Base-by-base conservation (phyloP, 1,284 basidiomycete genomes). In the Cryptococcus depauperatus region DNA sequence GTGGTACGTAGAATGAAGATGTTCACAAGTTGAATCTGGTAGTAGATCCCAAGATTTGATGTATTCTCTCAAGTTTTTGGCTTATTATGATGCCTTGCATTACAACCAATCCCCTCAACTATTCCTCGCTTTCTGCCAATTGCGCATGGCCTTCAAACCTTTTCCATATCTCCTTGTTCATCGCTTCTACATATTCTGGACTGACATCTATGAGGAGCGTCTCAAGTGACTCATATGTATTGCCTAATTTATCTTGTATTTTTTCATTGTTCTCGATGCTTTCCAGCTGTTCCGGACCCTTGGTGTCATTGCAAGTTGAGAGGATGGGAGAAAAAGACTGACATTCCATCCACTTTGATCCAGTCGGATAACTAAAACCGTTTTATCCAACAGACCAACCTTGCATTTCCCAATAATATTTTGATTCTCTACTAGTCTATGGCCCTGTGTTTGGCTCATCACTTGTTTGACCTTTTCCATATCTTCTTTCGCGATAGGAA, bases 221-320 rank as follows among this genome's bases (percentile, higher is more conserved):
- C 43, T 68, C 66, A 28, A 68, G 51, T 0, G 54, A 54, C 43
- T 68, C 66, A 46, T 58, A 68, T 10, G 62, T 59, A 30, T 37
- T 34, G 11, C 50, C 42, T 21, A 53, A n/a, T n/a, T n/a, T n/a
- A n/a, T n/a, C n/a, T n/a, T n/a, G n/a, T n/a, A n/a, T n/a, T n/a
- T 11, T 41, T 40, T 5, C 28, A 33, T 37, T 52, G 50, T 2
- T 44, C 21, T 10, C 34, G 21, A 65, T 49, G 2, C 30, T 26
- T 14, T 49, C 48, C 5, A 51, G 35, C 21, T 64, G 58, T 25
- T 54, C 53, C 0, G 64, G 42, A 57, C 66, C 11, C 50, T 58
- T 6, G 40, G 29, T 3, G 51, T 56, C 4, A 49, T 27, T 22
- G 58, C 30, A 9, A 58, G 27, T 0, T 10, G 16, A 8, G 50